These are phyloP conservation scores for Neonectria neomacrospora DNA, from an alignment of 2,329 filamentous ascomycete genomes.

Conservation along the genomic window DNA sequence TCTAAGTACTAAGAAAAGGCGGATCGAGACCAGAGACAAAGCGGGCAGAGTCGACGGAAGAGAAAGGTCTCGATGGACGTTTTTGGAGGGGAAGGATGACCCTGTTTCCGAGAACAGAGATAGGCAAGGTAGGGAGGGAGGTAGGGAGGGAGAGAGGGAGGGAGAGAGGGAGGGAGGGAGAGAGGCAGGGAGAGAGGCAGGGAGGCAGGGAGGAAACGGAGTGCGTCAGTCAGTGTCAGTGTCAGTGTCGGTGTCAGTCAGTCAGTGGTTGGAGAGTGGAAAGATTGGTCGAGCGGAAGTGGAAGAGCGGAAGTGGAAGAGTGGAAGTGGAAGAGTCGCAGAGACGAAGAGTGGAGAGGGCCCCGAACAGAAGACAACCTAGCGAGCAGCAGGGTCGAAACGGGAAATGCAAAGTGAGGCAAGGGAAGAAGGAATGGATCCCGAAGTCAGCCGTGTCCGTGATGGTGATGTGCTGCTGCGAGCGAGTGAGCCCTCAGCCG, in stretches of 20 bases:
- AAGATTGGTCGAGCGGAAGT: not conserved
- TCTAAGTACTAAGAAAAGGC: conserved; percentile 3
- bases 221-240: no score
- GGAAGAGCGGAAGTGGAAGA: not conserved
- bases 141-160: not conserved
- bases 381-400: not conserved
- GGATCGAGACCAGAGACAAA: conserved; percentile 6
- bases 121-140: not conserved
- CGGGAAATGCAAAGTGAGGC: conserved; percentile 4
- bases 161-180: not conserved
- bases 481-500: not conserved
- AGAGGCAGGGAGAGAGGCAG: not conserved
- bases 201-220: not conserved
- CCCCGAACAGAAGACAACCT: not conserved
- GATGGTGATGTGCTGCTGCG: not conserved
- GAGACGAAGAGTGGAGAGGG: not conserved
- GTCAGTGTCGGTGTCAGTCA: no score
- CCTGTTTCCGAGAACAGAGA: not conserved
- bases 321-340: not conserved
- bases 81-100: not conserved
- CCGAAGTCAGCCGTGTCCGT: conserved; percentile 1
- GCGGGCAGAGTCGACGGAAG: not conserved
- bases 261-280: not conserved
- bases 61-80: not conserved
- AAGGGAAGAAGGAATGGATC: conserved; percentile 5